Percentiles rank a stretch among this genome's conserved stretches.
Conservation (phyloP, 2,329 filamentous ascomycete genomes). For the Apiospora malaysiana region DNA sequence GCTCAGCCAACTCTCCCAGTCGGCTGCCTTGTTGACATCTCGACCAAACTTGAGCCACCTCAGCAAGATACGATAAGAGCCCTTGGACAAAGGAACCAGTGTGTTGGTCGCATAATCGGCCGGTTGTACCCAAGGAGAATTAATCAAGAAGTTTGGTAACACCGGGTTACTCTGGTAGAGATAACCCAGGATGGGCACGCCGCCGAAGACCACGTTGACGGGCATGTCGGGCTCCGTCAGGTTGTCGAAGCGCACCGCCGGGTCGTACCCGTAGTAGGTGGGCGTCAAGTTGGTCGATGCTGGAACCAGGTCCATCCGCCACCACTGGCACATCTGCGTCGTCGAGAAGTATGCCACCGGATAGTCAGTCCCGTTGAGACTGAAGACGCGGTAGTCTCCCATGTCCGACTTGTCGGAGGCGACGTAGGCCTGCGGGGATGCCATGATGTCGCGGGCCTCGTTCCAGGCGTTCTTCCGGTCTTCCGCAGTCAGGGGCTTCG, state of each 20-base stretch:
- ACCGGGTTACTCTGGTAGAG: neutral
- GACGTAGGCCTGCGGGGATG: neutral
- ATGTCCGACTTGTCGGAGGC: neutral
- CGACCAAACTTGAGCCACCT: neutral
- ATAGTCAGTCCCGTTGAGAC: neutral
- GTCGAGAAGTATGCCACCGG: neutral
- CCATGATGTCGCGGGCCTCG: neutral
- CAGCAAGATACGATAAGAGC: neutral
- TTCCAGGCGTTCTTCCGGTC: neutral
- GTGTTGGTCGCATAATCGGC: neutral
- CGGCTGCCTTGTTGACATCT: neutral
- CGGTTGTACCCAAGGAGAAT: neutral
- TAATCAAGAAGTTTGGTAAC: neutral
- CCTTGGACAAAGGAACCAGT: neutral
- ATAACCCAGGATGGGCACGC: neutral
- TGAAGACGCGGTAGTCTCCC: neutral
- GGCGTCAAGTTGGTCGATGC: neutral
- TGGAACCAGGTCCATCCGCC: neutral
- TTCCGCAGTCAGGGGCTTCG: neutral
- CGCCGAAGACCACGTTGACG: neutral
- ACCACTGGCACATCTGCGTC: neutral
- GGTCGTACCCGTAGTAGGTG: neutral
- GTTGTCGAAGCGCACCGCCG: neutral
- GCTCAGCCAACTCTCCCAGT: slow-evolving; percentile 4
- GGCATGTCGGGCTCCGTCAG: slow-evolving; percentile 3